Conservation (phyloP, 441 rosid genomes). For the Lepidium campestre region DNA sequence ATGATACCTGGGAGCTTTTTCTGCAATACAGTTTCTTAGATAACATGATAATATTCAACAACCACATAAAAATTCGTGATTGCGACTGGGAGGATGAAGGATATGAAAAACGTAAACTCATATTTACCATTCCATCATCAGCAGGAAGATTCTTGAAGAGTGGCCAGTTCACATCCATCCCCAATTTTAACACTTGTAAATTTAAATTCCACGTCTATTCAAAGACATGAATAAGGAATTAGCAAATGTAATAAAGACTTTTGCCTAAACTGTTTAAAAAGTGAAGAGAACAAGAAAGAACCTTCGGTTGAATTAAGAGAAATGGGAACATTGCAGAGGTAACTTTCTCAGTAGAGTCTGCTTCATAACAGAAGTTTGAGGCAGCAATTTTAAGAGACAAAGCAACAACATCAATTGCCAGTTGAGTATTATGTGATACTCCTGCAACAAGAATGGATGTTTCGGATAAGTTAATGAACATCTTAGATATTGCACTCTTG, state of each 20-base stretch:
- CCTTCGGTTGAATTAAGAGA: slow-evolving; percentile 76
- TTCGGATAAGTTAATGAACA: too few relatives aligned
- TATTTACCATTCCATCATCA: slow-evolving; percentile 45
- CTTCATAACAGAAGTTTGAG: slow-evolving; percentile 39
- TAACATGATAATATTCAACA: not conserved
- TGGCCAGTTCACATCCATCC: slow-evolving; percentile 60
- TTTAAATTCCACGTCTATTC: slow-evolving; percentile 69
- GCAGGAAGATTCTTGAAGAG: slow-evolving; percentile 54
- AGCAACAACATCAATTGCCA: slow-evolving; percentile 56
- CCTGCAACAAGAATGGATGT: slow-evolving; percentile 41
- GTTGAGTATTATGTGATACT: slow-evolving; percentile 37
- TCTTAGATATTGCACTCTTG: not conserved
- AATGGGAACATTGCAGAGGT: slow-evolving; percentile 76
- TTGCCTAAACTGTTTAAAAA: not conserved
- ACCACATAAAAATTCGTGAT: not conserved
- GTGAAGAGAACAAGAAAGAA: slow-evolving; percentile 17
- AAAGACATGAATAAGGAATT: slow-evolving; percentile 10
- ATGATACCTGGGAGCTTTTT: slow-evolving; percentile 48
- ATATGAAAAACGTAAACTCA: slow-evolving; percentile 1
- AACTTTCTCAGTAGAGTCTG: slow-evolving; percentile 47
- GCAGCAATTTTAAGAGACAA: slow-evolving; percentile 53
- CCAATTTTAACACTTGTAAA: slow-evolving; percentile 55
- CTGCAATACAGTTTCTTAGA: slow-evolving; percentile 24
- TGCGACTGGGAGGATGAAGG: not conserved
- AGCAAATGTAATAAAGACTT: not conserved